Evolutionary conservation across 805 yeast species (phyloP), one percentile per base, ranked within the genome.

Genomic region (Barnettozyma pratensis): DNA sequence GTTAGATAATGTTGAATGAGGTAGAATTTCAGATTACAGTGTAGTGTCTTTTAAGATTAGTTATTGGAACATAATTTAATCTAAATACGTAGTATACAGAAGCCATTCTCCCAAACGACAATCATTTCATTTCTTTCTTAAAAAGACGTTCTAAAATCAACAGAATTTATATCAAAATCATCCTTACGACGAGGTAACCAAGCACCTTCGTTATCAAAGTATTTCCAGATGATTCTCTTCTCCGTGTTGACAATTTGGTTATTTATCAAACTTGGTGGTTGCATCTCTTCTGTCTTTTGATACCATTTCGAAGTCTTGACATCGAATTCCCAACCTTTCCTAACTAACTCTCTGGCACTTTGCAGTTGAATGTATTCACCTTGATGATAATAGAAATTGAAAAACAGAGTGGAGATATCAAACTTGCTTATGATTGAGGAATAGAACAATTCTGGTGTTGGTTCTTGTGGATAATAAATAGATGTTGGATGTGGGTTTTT

Each of bases 401-500:
- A 94, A 57, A 92, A 91, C 56, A 94, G 68, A 2, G 98, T 92
- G 61, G 90, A 97, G 32, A 82, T 72, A 60, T 89, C 96, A 59
- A 92, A 78, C 58, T 85, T 88, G 29, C 77, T 71, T 67, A 87
- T 73, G 39, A 86, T 66, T 46, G 73, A 71, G 12, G 81, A 73
- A 53, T 83, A 80, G 44, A 81, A 84, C 47, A 79, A 58, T 37
- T 71, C 65, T 14, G 71, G 63, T 28, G 73, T 55, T 32, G 91
- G 91, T 52, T 86, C 94, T 62, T 83, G 88, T 50, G 99, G 99
- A 68, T 88, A 94, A 66, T 84, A 87, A 26, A 86, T 79, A 37
- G 94, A 87, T 7, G 96, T 88, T 29, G 97, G 96, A 62, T 86
- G 95, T 46, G 95, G 95, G 56, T 82, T 80, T 26, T 78, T 76